Evolutionary conservation across 78 protist genomes (phyloP).

Genomic region (Neovahlkampfia damariscottae): DNA sequence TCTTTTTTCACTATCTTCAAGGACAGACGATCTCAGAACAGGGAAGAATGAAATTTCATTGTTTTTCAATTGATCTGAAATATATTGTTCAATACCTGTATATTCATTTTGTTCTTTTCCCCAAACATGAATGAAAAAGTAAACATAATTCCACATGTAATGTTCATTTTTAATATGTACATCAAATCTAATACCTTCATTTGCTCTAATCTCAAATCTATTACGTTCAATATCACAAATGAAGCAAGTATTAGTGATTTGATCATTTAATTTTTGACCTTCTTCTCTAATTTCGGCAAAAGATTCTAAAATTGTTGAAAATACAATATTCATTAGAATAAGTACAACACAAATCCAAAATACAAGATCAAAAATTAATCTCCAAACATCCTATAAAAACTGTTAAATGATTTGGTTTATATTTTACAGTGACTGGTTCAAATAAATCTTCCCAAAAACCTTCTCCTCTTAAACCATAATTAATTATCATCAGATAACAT

Average conservation of each 20-base stretch:
- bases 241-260: slow-evolving; percentile 15
- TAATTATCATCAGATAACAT: background rate
- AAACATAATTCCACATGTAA: slow-evolving; percentile 57
- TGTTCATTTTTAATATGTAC: slow-evolving; percentile 39
- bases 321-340: slow-evolving; percentile 48
- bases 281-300: slow-evolving; percentile 56
- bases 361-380: slow-evolving; percentile 5
- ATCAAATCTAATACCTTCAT: no score
- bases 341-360: slow-evolving; percentile 44
- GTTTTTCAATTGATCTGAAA: background rate
- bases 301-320: slow-evolving; percentile 66
- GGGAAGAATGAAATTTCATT: slow-evolving; percentile 21
- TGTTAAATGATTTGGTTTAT: no score
- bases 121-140: slow-evolving; percentile 34
- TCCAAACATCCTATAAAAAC: background rate
- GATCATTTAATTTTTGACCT: slow-evolving; percentile 21
- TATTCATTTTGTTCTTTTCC: slow-evolving; percentile 29
- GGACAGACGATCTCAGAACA: background rate
- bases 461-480: background rate
- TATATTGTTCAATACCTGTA: slow-evolving; percentile 46
- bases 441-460: no score
- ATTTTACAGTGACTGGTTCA: no score
- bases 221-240: slow-evolving; percentile 33
- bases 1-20: slow-evolving; percentile 18
- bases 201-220: no score